These are phyloP conservation scores for Astrothelium macrocarpum DNA, from an alignment of 495 filamentous ascomycete genomes.

Conservation along the genomic window DNA sequence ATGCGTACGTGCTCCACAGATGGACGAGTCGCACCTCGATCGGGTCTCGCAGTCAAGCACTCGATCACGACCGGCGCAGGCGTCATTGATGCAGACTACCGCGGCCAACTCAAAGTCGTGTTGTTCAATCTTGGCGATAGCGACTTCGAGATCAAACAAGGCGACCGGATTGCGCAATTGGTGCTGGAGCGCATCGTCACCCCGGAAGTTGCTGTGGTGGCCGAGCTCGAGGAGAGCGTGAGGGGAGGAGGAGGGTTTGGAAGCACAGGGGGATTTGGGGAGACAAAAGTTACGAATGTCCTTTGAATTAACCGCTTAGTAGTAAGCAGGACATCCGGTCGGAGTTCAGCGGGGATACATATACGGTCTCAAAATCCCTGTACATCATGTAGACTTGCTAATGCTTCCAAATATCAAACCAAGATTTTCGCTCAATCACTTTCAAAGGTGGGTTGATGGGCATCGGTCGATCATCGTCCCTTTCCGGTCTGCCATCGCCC, in stretches of 20 bases:
- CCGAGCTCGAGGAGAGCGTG: conserved; percentile 81
- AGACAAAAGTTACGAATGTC: background rate
- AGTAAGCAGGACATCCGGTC: no score
- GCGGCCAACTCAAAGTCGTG: conserved; percentile 85
- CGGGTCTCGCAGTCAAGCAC: conserved; percentile 83
- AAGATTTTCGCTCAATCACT: no score
- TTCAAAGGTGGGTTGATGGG: no score
- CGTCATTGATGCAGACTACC: conserved; percentile 96
- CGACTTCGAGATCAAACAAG: conserved; percentile 74
- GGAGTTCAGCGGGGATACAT: no score
- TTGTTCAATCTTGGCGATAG: conserved; percentile 82
- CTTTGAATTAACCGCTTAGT: background rate
- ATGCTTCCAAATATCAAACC: no score
- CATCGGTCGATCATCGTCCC: no score
- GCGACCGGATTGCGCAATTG: conserved; percentile 87
- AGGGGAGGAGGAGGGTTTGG: conserved; percentile 89
- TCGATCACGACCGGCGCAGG: conserved; percentile 92
- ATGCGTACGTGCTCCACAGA: conserved; percentile 39
- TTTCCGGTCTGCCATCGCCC: no score
- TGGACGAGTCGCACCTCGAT: conserved; percentile 84
- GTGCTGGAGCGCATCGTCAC: conserved; percentile 90
- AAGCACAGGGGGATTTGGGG: conserved; percentile 62
- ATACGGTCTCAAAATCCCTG: no score
- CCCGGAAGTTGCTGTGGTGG: conserved; percentile 78
- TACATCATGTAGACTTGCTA: no score